phyloP scores from a whole-genome alignment of 1,284 basidiomycete species.

The Gomphus sp. region DNA sequence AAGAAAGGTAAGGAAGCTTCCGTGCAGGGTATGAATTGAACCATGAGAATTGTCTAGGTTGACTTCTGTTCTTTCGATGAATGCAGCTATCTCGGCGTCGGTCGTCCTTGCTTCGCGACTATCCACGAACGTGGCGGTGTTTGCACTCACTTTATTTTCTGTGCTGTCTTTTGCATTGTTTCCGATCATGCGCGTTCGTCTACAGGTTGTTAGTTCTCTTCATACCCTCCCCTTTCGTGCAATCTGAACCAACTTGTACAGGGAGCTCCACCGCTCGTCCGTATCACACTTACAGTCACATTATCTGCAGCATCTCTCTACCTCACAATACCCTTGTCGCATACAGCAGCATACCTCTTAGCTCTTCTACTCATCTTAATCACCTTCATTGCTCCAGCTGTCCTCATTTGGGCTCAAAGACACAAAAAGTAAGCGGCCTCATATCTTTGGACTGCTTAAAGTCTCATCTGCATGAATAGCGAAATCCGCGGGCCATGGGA shows the following conservation, averaged over 20 bases:
- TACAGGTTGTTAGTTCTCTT: slow-evolving; percentile 46
- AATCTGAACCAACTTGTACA: slow-evolving; percentile 20
- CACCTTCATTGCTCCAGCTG: slow-evolving; percentile 60
- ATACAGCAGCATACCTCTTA: slow-evolving; percentile 42
- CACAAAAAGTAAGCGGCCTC: slow-evolving; percentile 62
- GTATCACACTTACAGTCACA: slow-evolving; percentile 39
- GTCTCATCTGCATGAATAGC: slow-evolving; percentile 19
- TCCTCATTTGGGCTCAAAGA: slow-evolving; percentile 73
- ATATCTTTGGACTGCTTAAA: slow-evolving; percentile 10
- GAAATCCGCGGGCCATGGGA: slow-evolving; percentile 46
- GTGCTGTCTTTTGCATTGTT: slow-evolving; percentile 82
- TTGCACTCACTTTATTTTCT: slow-evolving; percentile 83
- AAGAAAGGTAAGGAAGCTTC: slow-evolving; percentile 22
- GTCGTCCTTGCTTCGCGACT: slow-evolving; percentile 92
- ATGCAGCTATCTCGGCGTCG: slow-evolving; percentile 89
- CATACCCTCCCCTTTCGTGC: slow-evolving; percentile 10
- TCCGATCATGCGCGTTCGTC: slow-evolving; percentile 70
- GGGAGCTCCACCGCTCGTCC: slow-evolving; percentile 35
- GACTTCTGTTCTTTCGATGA: slow-evolving; percentile 87
- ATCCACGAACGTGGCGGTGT: slow-evolving; percentile 77
- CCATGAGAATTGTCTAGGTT: slow-evolving; percentile 39
- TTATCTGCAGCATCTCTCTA: slow-evolving; percentile 39
- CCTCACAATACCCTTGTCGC: slow-evolving; percentile 45
- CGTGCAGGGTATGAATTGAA: slow-evolving; percentile 10
- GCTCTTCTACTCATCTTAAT: slow-evolving; percentile 41